Conservation (phyloP, 495 filamentous ascomycete species). For the Penicillium daleae region DNA sequence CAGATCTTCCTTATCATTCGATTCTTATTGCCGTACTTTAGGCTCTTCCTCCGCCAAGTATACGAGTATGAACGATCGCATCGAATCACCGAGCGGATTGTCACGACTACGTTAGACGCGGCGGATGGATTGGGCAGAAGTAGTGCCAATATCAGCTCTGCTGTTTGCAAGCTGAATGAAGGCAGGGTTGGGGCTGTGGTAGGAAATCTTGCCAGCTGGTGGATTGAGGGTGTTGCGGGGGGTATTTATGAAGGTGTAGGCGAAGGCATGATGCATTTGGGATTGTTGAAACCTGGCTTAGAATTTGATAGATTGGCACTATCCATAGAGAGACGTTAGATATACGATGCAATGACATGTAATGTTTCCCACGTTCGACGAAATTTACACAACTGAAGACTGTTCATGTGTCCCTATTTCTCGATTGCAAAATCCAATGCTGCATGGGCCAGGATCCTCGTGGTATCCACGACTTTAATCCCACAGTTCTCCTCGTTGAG, state of each 20-base stretch:
- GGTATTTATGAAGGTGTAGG: slow-evolving; percentile 68
- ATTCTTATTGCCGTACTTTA: slow-evolving; percentile 61
- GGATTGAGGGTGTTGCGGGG: slow-evolving; percentile 60
- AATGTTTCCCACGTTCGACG: not conserved
- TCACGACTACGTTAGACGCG: slow-evolving; percentile 51
- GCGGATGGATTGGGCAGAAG: slow-evolving; percentile 57
- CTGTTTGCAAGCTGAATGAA: slow-evolving; percentile 57
- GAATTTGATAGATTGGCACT: slow-evolving; percentile 29
- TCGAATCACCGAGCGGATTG: slow-evolving; percentile 58
- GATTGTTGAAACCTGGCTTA: slow-evolving; percentile 33
- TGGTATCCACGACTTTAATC: slow-evolving; percentile 17
- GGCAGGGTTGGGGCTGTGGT: slow-evolving; percentile 58
- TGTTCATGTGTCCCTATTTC: not conserved
- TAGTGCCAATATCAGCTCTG: slow-evolving; percentile 51
- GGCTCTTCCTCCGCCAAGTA: slow-evolving; percentile 50
- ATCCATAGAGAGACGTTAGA: slow-evolving; percentile 18
- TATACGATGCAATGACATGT: slow-evolving; percentile 5
- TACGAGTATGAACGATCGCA: slow-evolving; percentile 69
- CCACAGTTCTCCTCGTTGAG: slow-evolving; percentile 11
- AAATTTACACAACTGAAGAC: not conserved
- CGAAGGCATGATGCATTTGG: slow-evolving; percentile 59
- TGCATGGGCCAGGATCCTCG: slow-evolving; percentile 9
- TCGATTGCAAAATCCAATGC: slow-evolving; percentile 11
- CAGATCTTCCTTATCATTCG: slow-evolving; percentile 59
- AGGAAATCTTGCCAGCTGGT: slow-evolving; percentile 56